Percentiles rank a stretch among this genome's conserved stretches.
phyloP scores from a whole-genome alignment of 2,329 filamentous ascomycete species.

The Aspergillus versicolor region DNA sequence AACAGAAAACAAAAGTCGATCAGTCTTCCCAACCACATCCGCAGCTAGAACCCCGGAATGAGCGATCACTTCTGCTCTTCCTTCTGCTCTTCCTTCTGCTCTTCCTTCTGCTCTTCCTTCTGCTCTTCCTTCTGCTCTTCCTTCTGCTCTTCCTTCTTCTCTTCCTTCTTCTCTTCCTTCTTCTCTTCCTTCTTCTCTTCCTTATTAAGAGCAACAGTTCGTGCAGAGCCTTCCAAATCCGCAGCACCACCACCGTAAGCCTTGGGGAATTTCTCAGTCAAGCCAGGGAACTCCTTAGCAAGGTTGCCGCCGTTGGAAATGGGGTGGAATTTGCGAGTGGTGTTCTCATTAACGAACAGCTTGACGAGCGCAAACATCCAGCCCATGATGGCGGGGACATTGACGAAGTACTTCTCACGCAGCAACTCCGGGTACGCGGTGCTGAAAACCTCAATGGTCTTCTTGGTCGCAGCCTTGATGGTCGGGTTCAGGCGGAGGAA shows the following conservation, averaged over 20 bases:
- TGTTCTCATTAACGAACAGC: conserved; percentile 70
- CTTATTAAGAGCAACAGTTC: conserved; percentile 30
- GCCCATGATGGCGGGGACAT: conserved; percentile 87
- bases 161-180: background rate
- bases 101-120: background rate
- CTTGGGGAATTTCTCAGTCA: conserved; percentile 67
- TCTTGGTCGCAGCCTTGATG: conserved; percentile 72
- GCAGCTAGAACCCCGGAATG: background rate
- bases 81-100: background rate
- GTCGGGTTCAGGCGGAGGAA: conserved; percentile 79
- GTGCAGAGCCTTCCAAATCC: conserved; percentile 44
- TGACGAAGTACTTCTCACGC: conserved; percentile 92
- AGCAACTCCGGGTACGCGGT: conserved; percentile 87
- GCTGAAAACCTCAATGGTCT: conserved; percentile 79
- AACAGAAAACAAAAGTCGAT: background rate
- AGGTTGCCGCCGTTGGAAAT: conserved; percentile 72
- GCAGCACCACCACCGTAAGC: conserved; percentile 75
- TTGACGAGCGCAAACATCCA: conserved; percentile 79
- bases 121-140: background rate
- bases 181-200: conserved; percentile 1
- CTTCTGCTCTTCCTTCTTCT: background rate
- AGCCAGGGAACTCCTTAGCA: conserved; percentile 56
- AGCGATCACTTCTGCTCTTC: background rate
- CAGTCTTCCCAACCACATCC: background rate
- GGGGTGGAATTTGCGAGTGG: conserved; percentile 76